phyloP scores from a whole-genome alignment of 495 filamentous ascomycete genomes.

The Wilcoxina mikolae region DNA sequence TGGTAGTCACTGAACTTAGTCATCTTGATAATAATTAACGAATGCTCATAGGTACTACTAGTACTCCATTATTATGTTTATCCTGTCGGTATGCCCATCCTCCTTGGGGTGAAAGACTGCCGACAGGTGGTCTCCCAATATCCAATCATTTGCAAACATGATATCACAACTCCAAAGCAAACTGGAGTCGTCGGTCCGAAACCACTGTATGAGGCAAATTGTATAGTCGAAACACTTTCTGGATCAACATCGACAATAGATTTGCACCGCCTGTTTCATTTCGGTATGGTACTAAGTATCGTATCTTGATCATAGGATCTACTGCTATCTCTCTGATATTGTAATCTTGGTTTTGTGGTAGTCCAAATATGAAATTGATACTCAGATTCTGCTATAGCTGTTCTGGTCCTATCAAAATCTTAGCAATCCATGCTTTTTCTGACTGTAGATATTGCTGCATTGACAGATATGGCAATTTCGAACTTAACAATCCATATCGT shows the following conservation, averaged over 20 bases:
- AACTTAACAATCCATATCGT: no score
- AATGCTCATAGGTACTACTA: constrained; percentile 20
- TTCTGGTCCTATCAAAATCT: background rate
- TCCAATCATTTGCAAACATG: background rate
- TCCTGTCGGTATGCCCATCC: constrained; percentile 20
- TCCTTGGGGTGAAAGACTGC: constrained; percentile 12
- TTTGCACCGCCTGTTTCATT: background rate
- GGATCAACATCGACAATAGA: background rate
- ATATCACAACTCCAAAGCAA: constrained; percentile 4
- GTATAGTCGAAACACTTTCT: background rate
- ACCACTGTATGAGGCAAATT: constrained; percentile 3
- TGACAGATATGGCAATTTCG: no score
- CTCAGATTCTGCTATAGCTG: constrained; percentile 18
- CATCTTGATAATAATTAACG: constrained; percentile 17
- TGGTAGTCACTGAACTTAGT: constrained; percentile 10
- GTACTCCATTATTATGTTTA: constrained; percentile 12
- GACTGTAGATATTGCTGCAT: no score
- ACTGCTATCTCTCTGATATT: constrained; percentile 19
- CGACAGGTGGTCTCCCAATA: background rate
- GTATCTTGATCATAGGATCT: constrained; percentile 18
- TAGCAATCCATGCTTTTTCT: no score
- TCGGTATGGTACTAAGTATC: constrained; percentile 8
- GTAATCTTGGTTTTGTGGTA: constrained; percentile 7
- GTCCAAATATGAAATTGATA: constrained; percentile 24
- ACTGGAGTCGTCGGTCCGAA: background rate